phyloP scores from a whole-genome alignment of 306 rosid species.

The Neltuma alba region DNA sequence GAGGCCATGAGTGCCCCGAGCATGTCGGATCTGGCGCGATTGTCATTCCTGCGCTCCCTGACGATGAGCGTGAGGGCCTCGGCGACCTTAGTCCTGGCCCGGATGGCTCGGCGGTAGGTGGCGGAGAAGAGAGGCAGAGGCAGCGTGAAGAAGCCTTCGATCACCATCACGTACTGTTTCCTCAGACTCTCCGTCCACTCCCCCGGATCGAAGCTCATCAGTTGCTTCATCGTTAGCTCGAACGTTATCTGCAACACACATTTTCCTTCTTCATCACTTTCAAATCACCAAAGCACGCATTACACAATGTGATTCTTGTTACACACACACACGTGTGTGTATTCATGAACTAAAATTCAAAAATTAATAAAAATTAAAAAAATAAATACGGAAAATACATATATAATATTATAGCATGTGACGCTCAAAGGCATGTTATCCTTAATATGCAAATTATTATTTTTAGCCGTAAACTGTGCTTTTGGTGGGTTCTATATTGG shows the following conservation, averaged over 20 bases:
- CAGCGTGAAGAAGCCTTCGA: constrained; percentile 90
- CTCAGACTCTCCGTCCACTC: constrained; percentile 86
- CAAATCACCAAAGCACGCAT: not conserved
- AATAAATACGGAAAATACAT: not conserved
- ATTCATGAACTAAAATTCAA: not conserved
- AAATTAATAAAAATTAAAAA: not conserved
- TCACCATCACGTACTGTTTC: constrained; percentile 82
- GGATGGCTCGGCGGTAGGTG: constrained; percentile 84
- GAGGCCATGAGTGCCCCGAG: constrained; percentile 78
- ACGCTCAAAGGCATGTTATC: not conserved
- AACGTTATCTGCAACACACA: constrained; percentile 72
- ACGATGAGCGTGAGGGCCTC: constrained; percentile 81
- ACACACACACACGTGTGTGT: not conserved
- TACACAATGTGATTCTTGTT: not conserved
- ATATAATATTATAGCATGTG: not conserved
- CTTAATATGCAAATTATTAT: constrained; percentile 41
- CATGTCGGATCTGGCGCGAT: constrained; percentile 52
- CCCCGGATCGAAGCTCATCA: constrained; percentile 95
- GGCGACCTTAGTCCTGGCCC: constrained; percentile 88
- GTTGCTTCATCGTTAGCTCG: constrained; percentile 93
- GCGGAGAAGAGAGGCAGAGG: constrained; percentile 79
- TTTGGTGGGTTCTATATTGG: not conserved
- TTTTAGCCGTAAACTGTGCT: constrained; percentile 31
- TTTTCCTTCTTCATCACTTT: not conserved
- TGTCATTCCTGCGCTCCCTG: constrained; percentile 65